Evolutionary conservation across 2,329 filamentous ascomycete species (phyloP), one percentile per base, ranked within the genome.

Genomic region (Neonectria sp.): DNA sequence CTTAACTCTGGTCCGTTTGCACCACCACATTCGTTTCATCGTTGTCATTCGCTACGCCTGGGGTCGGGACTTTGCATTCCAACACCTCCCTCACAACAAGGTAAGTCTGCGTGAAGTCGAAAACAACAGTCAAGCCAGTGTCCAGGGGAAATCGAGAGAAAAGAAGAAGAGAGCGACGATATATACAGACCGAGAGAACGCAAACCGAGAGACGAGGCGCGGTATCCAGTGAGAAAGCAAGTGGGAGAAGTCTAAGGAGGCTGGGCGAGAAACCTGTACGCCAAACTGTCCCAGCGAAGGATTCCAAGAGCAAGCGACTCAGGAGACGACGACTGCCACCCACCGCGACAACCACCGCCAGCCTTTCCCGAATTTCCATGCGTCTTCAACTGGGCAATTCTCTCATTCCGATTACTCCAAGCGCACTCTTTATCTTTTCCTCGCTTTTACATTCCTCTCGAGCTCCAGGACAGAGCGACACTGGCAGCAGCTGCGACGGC

Each of bases 1-100:
- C 73, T 70, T 68, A 71, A 60, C 64, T 60, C 57, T 49, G 73
- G 69, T 69, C 69, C 55, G n/a, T 63, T 70, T 64, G 68, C 68
- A 73, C 73, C 65, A 73, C 63, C 64, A 79, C 79, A 60, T 73
- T 80, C 78, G 68, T 75, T 79, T 74, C 61, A 67, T 70, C 72
- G 69, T 69, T 69, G 76, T 76, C 69, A 58, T 68, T 78, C 72
- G 71, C 68, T 73, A 68, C 68, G 46, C 64, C 57, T 64, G 58
- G 68, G 71, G 71, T 71, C 45, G 49, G 66, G 67, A 69, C 58
- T 68, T 71, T 68, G 52, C 64, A 67, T 74, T 72, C 70, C 60
- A 72, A 62, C 13, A 37, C 46, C 24, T 64, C 43, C 46, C 53
- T 66, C 25, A 68, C 70, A 71, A 71, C 63, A 75, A 75, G 73